Conservation (phyloP, 2,329 filamentous ascomycete genomes). For the Phialemoniopsis sp. region DNA sequence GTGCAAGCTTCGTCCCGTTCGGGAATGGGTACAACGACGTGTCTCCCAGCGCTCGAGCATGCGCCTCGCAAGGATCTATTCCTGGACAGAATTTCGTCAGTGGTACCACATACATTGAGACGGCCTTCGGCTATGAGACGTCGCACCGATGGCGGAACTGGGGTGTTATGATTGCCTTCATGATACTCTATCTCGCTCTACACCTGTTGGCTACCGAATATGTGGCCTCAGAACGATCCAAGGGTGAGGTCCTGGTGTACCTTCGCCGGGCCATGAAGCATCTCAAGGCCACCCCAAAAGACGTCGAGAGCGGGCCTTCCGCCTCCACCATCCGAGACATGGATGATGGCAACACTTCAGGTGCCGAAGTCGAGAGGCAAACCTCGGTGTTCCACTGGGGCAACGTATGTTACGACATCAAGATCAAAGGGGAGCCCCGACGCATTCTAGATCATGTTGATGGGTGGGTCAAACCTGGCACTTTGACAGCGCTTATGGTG, state of each 20-base stretch:
- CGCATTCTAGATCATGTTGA: constrained; percentile 63
- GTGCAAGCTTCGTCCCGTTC: constrained; percentile 29
- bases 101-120: constrained; percentile 58
- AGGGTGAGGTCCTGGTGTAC: constrained; percentile 61
- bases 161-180: constrained; percentile 62
- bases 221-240: constrained; percentile 58
- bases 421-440: constrained; percentile 58
- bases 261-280: constrained; percentile 26
- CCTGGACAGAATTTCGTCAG: constrained; percentile 49
- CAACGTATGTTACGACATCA: constrained; percentile 52
- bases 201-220: constrained; percentile 65
- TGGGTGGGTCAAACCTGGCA: constrained; percentile 72
- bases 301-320: neutral
- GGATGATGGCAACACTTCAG: too few relatives aligned
- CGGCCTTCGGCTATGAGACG: constrained; percentile 52
- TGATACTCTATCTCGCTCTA: constrained; percentile 57
- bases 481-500: constrained; percentile 65
- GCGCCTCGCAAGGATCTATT: constrained; percentile 48
- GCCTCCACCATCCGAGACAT: too few relatives aligned
- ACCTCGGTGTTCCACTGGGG: constrained; percentile 58
- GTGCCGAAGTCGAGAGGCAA: too few relatives aligned
- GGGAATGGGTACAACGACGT: constrained; percentile 13
- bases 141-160: constrained; percentile 64
- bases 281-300: constrained; percentile 12
- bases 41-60: constrained; percentile 44